Evolutionary conservation across 2,329 filamentous ascomycete species (phyloP).

Genomic region (Ceratocystis lukuohia): DNA sequence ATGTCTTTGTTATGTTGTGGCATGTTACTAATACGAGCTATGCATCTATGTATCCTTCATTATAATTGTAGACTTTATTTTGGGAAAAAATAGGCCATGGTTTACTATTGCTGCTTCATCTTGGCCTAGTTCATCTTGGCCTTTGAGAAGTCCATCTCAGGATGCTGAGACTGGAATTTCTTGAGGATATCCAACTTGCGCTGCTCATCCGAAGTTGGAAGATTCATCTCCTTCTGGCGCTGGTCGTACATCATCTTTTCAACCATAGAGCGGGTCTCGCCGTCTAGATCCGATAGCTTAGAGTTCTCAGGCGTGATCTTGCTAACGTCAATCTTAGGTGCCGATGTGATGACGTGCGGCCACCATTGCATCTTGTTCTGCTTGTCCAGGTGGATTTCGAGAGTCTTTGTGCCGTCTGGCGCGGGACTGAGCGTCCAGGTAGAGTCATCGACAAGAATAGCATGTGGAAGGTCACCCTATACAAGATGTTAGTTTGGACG

Average conservation of each 20-base stretch:
- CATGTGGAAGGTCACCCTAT: slow-evolving; percentile 75
- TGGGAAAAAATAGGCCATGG: not conserved
- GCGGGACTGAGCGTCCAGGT: slow-evolving; percentile 81
- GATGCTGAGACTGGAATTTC: slow-evolving; percentile 75
- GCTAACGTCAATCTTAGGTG: slow-evolving; percentile 84
- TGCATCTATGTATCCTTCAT: too few relatives aligned
- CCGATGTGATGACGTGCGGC: slow-evolving; percentile 74
- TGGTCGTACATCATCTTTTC: slow-evolving; percentile 99
- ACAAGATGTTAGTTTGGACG: slow-evolving; percentile 13
- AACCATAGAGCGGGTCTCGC: slow-evolving; percentile 90
- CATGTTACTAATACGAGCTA: too few relatives aligned
- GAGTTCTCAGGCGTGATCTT: slow-evolving; percentile 92
- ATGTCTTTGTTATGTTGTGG: too few relatives aligned
- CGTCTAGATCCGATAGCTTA: slow-evolving; percentile 83
- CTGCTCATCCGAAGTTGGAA: slow-evolving; percentile 85
- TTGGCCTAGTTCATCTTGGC: slow-evolving; percentile 42
- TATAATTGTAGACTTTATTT: not conserved
- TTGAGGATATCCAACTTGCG: slow-evolving; percentile 86
- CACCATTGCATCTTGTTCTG: slow-evolving; percentile 97
- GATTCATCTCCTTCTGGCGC: slow-evolving; percentile 83
- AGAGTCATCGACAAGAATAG: slow-evolving; percentile 70
- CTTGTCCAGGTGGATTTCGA: slow-evolving; percentile 88
- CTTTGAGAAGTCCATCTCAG: slow-evolving; percentile 60
- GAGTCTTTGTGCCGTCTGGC: slow-evolving; percentile 49
- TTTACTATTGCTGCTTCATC: not conserved